Conservation (phyloP, 352 stramenopile genomes). For the Globisporangium nodosum region DNA sequence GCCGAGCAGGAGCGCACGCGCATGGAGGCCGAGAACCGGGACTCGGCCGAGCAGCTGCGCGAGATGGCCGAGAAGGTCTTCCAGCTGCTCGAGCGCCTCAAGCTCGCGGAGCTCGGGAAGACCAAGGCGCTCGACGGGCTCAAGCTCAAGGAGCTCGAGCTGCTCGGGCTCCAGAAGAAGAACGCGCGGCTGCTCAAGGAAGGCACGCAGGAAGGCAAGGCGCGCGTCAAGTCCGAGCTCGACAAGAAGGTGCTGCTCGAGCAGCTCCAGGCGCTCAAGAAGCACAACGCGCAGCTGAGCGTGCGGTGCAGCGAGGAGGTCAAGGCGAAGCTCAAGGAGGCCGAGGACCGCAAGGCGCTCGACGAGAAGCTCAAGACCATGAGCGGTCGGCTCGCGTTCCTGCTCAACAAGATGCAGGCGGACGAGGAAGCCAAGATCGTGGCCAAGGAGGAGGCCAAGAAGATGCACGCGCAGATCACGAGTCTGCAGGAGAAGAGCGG, state of each 20-base stretch:
- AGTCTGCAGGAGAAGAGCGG: slow-evolving; percentile 84
- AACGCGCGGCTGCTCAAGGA: slow-evolving; percentile 92
- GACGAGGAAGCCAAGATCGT: slow-evolving; percentile 94
- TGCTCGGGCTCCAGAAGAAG: slow-evolving; percentile 94
- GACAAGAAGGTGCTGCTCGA: slow-evolving; percentile 94
- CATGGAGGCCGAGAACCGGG: slow-evolving; percentile 94
- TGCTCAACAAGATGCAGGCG: slow-evolving; percentile 96
- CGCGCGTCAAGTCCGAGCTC: slow-evolving; percentile 90
- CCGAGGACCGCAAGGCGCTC: slow-evolving; percentile 89
- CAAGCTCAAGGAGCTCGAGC: slow-evolving; percentile 93
- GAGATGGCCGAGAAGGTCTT: slow-evolving; percentile 98
- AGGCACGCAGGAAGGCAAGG: slow-evolving; percentile 89
- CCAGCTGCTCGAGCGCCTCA: slow-evolving; percentile 93
- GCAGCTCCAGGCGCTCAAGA: slow-evolving; percentile 93
- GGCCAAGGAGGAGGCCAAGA: slow-evolving; percentile 92
- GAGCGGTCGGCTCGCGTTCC: slow-evolving; percentile 89
- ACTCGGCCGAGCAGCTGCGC: slow-evolving; percentile 92
- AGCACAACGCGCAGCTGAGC: slow-evolving; percentile 92
- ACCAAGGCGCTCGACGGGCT: slow-evolving; percentile 94
- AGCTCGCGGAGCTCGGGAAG: slow-evolving; percentile 94
- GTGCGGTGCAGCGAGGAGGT: slow-evolving; percentile 90
- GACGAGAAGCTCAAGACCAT: slow-evolving; percentile 94
- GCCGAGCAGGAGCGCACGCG: slow-evolving; percentile 90
- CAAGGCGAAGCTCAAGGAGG: slow-evolving; percentile 90
- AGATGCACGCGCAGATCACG: slow-evolving; percentile 89